Evolutionary conservation across 768 basidiomycete genomes (phyloP).

Genomic region (Chalciporus pseudorubinellus): DNA sequence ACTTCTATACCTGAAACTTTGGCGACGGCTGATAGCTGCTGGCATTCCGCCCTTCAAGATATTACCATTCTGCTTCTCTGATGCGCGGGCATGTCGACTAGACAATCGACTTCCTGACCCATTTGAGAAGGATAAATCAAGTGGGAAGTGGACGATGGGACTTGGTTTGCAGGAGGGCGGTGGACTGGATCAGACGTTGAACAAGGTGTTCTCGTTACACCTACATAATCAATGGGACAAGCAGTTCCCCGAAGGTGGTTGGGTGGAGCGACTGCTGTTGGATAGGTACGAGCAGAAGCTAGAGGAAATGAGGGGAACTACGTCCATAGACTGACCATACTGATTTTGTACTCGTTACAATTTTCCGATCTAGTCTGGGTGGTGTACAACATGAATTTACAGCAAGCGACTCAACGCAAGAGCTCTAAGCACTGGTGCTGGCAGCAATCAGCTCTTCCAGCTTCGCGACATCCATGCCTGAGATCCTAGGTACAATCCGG

Average conservation of each 20-base stretch:
- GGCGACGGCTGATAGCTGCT: constrained; percentile 74
- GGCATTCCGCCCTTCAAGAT: constrained; percentile 84
- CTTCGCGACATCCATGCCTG: neutral
- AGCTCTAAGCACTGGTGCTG: neutral
- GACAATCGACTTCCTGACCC: constrained; percentile 95
- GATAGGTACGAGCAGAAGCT: constrained; percentile 51
- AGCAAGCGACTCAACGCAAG: no score
- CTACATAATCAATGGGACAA: constrained; percentile 97
- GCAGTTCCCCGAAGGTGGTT: constrained; percentile 75
- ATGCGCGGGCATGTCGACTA: constrained; percentile 85
- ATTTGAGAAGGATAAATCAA: constrained; percentile 55
- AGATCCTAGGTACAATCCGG: neutral
- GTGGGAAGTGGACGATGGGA: constrained; percentile 68
- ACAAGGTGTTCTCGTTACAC: constrained; percentile 83
- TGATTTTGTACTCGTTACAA: neutral
- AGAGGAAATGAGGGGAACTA: neutral
- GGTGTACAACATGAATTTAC: neutral
- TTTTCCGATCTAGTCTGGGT: neutral
- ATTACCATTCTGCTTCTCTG: constrained; percentile 93
- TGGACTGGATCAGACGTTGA: constrained; percentile 56
- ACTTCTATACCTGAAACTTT: constrained; percentile 86
- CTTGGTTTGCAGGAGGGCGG: constrained; percentile 60
- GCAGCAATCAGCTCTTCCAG: neutral
- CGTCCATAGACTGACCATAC: neutral
- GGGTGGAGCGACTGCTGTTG: constrained; percentile 82